Evolutionary conservation across 495 filamentous ascomycete species (phyloP), one percentile per base, ranked within the genome.

Genomic region (Collariella sp.): DNA sequence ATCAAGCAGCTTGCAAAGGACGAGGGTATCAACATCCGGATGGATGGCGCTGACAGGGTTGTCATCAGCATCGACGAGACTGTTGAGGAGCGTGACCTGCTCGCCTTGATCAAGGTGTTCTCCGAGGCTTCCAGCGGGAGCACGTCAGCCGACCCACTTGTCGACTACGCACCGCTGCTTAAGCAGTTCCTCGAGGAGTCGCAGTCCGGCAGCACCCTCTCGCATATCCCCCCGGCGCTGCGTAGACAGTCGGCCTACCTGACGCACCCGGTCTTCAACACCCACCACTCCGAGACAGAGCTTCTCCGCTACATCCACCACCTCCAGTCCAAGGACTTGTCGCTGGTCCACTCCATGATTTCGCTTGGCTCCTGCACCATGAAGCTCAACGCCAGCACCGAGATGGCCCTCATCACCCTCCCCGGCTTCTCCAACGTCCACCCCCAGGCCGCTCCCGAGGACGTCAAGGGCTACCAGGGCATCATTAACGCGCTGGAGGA

Each of bases 311-410:
- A 98, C 73, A 96, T 97, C 51, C 81, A 89, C 59, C 89, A 95
- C 68, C 79, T 98, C 9, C 87, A 96, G 69, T 96, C 90, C 39
- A 96, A 95, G 70, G 93, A 98, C 67, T 75, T 98, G 5, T 97
- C 94, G 16, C 76, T 97, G 36, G 87, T 87, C 7, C 94, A 97
- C 73, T 97, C 94, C 11, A 98, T 98, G 93, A 98, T 98, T 58
- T 91, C 93, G 7, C 81, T 98, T n/a, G 93, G 93, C 24, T 97
- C 94, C 16, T 98, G 93, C 76, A 98, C 93, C 20, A 98, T 98
- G 93, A 98, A 98, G 78, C 83, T 98, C 40, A 98, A 98, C 65
- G 89, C 87, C 52, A 94, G 91, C 31, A 87, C 88, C 15, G 91
- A 97, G 68, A 97, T 70, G 65, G 79, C 88, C 10, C 87, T 93